Evolutionary conservation across 164 flowering plant species (phyloP).

Genomic region (Vitis cinerea): DNA sequence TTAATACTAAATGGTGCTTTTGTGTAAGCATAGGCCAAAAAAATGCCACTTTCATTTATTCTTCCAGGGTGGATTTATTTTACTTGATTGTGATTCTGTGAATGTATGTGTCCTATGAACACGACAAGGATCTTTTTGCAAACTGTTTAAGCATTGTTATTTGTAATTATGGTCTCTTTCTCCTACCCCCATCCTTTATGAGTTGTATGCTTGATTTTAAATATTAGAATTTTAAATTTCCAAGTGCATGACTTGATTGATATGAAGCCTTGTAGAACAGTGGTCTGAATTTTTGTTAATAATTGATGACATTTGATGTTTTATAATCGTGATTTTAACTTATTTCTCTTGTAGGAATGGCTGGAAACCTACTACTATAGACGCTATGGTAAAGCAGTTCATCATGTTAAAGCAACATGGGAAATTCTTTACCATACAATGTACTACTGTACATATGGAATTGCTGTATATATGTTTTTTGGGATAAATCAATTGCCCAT

Average conservation of each 20-base stretch:
- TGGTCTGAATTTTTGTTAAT: not conserved
- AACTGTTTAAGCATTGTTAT: too few species aligned
- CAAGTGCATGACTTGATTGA: not conserved
- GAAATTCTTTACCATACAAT: slow-evolving; percentile 79
- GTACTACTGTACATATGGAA: slow-evolving; percentile 90
- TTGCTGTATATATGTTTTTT: slow-evolving; percentile 75
- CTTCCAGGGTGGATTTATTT: too few species aligned
- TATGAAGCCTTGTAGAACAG: not conserved
- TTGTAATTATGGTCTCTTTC: too few species aligned
- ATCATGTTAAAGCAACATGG: slow-evolving; percentile 78
- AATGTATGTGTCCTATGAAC: too few species aligned
- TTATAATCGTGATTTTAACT: not conserved
- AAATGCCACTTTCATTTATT: too few species aligned
- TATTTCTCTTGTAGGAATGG: slow-evolving; percentile 64
- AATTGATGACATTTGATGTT: not conserved
- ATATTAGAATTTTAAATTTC: not conserved
- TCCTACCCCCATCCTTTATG: too few species aligned
- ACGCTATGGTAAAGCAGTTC: slow-evolving; percentile 76
- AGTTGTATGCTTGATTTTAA: not conserved
- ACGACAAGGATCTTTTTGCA: too few species aligned
- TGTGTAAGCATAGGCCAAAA: too few species aligned
- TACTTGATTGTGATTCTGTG: too few species aligned
- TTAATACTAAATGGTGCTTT: too few species aligned
- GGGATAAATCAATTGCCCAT: not conserved
- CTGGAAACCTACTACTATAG: slow-evolving; percentile 66